Evolutionary conservation across 768 basidiomycete species (phyloP).

Genomic region (Coprinopsis strossmayeri): DNA sequence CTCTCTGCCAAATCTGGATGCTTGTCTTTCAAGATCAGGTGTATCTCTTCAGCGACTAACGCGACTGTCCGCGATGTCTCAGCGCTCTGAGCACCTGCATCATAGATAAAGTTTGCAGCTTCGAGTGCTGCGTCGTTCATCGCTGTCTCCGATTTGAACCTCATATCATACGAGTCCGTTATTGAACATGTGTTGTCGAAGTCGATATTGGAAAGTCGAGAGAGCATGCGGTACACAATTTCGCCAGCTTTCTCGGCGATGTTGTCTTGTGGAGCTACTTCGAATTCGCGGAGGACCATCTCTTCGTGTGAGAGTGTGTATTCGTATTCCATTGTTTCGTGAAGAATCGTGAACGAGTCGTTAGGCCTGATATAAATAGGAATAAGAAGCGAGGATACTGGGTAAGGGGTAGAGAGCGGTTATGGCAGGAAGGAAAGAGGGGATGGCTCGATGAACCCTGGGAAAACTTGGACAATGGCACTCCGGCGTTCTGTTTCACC

Average conservation of each 20-base stretch:
- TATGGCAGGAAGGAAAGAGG: too few species aligned
- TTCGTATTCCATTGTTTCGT: too few species aligned
- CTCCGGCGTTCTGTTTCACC: too few species aligned
- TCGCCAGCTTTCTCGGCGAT: neutral
- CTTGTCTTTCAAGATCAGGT: neutral
- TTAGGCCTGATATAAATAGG: too few species aligned
- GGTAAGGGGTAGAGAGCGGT: too few species aligned
- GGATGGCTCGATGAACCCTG: too few species aligned
- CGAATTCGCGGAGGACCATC: neutral
- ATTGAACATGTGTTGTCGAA: neutral
- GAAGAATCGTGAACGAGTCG: too few species aligned
- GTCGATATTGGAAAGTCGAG: neutral
- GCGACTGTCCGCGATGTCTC: neutral
- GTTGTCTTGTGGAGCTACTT: neutral
- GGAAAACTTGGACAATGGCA: too few species aligned
- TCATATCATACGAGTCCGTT: neutral
- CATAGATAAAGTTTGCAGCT: neutral
- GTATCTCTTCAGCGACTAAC: neutral
- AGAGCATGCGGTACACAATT: neutral
- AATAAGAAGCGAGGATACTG: too few species aligned
- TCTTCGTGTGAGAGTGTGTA: too few species aligned
- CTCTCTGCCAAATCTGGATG: neutral
- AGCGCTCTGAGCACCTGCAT: neutral
- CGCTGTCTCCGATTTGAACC: neutral
- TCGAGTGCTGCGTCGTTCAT: neutral